Base-by-base conservation (phyloP, 805 yeast genomes). In the Brettanomyces custersianus region DNA sequence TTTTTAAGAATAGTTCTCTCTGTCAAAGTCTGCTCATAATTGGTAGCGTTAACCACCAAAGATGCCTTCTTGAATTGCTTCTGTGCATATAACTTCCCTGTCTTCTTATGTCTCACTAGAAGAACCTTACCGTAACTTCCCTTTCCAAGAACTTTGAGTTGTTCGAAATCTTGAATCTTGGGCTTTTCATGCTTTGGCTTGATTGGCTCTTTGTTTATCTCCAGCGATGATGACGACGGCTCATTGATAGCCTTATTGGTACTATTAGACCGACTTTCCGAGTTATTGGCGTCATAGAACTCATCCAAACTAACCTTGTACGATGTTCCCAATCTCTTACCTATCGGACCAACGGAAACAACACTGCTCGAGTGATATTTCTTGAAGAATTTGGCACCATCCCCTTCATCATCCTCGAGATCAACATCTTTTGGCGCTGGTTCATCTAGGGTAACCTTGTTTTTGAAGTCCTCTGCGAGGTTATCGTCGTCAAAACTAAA, bases 111-210 rank as follows among this genome's bases (percentile, higher is more conserved):
- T 34, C 75, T 72, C 1, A 86, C 95, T 17, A 86, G 60, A 7
- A 83, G 60, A 3, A 86, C 96, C 52, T 83, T 85, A 4, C 96
- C 95, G 46, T 82, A 86, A 2, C 95, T 86, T 3, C 96, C 96
- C 35, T 77, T 72, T 0, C 96, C 96, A 5, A 86, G 62, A 0
- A 85, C 92, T 45, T 74, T 80, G 5, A 87, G 57, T 2, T 83
- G 81, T 46, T 71, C 76, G 48, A 87, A 86, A 51, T 86, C 94
- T n/a, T 50, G 46, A 18, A 59, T 50, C 1, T 35, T 24, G 2
- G 46, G 50, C 33, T 47, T 49, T 17, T 43, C 42, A 23, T 42
- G 41, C 34, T 33, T 6, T 23, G 26, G 39, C 13, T 33, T 5
- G 20, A 17, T 23, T 8, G 15, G 19, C n/a, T n/a, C n/a, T 35